Evolutionary conservation across 176 grass and related monocot species (phyloP).

Genomic region (Oryza glaberrima): DNA sequence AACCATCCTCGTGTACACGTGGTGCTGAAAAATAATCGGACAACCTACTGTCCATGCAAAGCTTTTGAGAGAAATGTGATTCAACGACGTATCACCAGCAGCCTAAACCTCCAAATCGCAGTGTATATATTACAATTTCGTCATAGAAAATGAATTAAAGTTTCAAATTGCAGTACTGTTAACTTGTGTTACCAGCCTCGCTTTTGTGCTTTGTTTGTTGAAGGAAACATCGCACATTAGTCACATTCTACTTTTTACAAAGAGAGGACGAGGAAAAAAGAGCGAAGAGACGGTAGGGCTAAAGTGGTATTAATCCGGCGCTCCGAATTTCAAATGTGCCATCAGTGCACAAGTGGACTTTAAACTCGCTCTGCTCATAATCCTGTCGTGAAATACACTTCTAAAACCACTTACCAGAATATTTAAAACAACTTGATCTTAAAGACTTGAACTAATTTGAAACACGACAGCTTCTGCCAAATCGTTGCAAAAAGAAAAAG

Average conservation of each 20-base stretch:
- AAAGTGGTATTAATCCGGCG: neutral
- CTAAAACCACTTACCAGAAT: neutral
- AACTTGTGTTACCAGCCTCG: neutral
- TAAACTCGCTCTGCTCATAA: neutral
- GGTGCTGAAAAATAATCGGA: neutral
- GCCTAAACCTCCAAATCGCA: neutral
- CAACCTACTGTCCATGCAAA: constrained; percentile 8
- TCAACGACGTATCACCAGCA: constrained; percentile 16
- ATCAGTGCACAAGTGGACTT: neutral
- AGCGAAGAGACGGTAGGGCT: neutral
- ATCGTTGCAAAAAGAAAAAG: neutral
- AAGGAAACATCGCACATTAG: neutral
- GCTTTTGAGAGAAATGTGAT: constrained; percentile 1
- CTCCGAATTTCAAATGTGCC: neutral
- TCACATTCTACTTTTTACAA: neutral
- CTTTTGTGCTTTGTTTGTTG: neutral
- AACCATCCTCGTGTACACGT: constrained; percentile 20
- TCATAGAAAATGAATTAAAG: too few relatives aligned
- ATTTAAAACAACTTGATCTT: neutral
- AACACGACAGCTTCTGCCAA: neutral
- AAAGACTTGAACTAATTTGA: neutral
- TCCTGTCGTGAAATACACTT: neutral
- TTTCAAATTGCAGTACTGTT: too few relatives aligned
- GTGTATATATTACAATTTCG: neutral
- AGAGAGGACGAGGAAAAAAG: neutral